Evolutionary conservation across 2,329 filamentous ascomycete genomes (phyloP).

Genomic region (Sporothrix pseudoabietina): DNA sequence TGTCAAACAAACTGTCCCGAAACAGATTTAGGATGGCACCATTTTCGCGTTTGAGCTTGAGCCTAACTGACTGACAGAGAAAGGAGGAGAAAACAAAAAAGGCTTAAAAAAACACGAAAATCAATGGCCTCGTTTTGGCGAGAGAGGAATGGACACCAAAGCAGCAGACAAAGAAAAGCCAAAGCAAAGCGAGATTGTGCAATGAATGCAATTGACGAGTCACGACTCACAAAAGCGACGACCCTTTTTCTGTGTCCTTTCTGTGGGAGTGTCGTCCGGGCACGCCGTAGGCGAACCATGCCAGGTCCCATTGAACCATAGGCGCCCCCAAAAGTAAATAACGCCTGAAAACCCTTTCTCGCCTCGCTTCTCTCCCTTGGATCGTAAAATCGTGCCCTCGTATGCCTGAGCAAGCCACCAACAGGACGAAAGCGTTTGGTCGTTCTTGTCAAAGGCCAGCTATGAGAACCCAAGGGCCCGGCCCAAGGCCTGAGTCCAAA

Average conservation of each 20-base stretch:
- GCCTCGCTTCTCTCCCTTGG: neutral
- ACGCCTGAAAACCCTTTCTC: neutral
- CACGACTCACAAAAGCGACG: constrained; percentile 15
- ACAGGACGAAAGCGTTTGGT: neutral
- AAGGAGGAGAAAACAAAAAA: neutral
- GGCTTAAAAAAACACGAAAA: too few relatives aligned
- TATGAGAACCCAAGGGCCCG: too few relatives aligned
- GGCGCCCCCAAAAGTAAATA: constrained; percentile 1
- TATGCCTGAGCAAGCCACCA: constrained; percentile 8
- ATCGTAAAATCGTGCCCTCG: neutral
- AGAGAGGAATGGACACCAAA: constrained; percentile 1
- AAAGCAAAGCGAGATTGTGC: neutral
- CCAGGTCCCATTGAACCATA: neutral
- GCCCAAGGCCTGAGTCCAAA: neutral
- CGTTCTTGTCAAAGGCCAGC: neutral
- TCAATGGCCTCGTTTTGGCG: neutral
- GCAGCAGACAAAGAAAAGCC: neutral
- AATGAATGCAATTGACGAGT: constrained; percentile 10
- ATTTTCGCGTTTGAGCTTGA: neutral
- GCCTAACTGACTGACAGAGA: neutral
- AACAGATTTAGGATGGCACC: constrained; percentile 15
- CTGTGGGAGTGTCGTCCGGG: neutral
- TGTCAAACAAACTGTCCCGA: neutral
- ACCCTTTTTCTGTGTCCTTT: too few relatives aligned
- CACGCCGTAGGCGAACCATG: constrained; percentile 12